Evolutionary conservation across 139 green algal species (phyloP), one percentile per base, ranked within the genome.

Genomic region (Chlorella sp.): DNA sequence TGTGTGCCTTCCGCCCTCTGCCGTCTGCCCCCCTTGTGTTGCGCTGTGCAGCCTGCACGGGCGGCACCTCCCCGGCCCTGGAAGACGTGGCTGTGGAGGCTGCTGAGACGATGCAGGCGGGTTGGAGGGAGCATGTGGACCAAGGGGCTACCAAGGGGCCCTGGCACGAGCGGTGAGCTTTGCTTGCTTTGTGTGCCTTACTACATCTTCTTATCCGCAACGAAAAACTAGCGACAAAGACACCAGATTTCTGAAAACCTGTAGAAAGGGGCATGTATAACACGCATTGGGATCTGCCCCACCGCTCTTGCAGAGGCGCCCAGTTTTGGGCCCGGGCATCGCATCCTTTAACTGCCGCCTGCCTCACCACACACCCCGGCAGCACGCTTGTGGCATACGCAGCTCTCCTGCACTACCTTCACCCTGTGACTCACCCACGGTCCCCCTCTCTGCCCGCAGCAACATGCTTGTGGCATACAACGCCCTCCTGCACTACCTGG

Each of bases 391-490:
- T 91, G 18, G 95, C 94, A 5, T 93, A 94, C 90, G 95, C 94
- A 80, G 80, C 92, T 0, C 89, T 96, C 68, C 66, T 96, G 60
- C 88, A 95, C 78, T 89, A 92, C 83, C 85, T 93, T n/a, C n/a
- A n/a, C n/a, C n/a, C n/a, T n/a, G n/a, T n/a, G n/a, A n/a, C 69
- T 34, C 16, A 9, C 24, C 14, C 73, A 22, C 34, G n/a, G 32
- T 14, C 53, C 14, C 2, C 30, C 39, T 19, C n/a, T 9, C 53
- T 28, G 71, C 28, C 48, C 69, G 83, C 88, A 93, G 91, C 39
- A 79, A 85, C 80, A 86, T 91, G 85, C 84, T 90, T 15, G 34
- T 91, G 18, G 95, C 94, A 5, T 93, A 94, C 90, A 96, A 95
- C 83, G 80, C 92, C 1, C 89, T 96, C 68, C 66, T 96, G 60